Conservation (phyloP, 2,329 filamentous ascomycete species). For the Alternaria triticina region DNA sequence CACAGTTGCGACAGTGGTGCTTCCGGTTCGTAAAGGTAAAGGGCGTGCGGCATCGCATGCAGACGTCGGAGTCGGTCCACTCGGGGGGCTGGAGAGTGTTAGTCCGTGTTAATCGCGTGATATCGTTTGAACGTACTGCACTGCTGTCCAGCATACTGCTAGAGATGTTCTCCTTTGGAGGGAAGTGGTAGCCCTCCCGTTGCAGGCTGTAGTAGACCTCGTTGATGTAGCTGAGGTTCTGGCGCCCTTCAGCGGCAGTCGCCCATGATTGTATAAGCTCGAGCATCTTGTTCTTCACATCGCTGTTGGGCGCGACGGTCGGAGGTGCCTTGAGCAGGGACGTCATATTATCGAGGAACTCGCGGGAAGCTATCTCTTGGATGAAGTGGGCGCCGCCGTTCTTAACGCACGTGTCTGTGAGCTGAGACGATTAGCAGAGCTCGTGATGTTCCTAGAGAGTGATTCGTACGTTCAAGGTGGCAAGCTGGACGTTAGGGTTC, state of each 20-base stretch:
- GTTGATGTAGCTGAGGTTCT: constrained; percentile 82
- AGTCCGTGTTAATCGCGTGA: background rate
- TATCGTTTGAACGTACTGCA: constrained; percentile 67
- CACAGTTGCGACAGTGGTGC: constrained; percentile 97
- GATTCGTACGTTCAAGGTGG: constrained; percentile 80
- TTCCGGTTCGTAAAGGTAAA: constrained; percentile 99
- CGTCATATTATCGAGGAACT: constrained; percentile 97
- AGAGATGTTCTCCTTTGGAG: constrained; percentile 83
- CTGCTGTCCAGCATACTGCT: constrained; percentile 98
- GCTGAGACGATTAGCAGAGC: constrained; percentile 55
- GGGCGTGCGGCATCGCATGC: constrained; percentile 93
- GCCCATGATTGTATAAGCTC: constrained; percentile 96
- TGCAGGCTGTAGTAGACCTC: constrained; percentile 86
- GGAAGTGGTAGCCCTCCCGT: constrained; percentile 85
- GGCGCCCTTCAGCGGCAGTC: constrained; percentile 81
- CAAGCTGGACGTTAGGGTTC: constrained; percentile 96
- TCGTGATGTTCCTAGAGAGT: background rate
- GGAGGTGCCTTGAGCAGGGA: constrained; percentile 86
- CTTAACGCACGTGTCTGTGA: constrained; percentile 98
- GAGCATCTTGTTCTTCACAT: constrained; percentile 88
- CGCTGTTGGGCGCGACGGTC: constrained; percentile 74
- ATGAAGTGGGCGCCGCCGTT: constrained; percentile 97
- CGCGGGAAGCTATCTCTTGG: constrained; percentile 89
- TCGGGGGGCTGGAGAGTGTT: constrained; percentile 75
- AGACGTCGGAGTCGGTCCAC: constrained; percentile 97